Conservation (phyloP, 169 alveolate genomes). For the Perkinsus marinus region DNA sequence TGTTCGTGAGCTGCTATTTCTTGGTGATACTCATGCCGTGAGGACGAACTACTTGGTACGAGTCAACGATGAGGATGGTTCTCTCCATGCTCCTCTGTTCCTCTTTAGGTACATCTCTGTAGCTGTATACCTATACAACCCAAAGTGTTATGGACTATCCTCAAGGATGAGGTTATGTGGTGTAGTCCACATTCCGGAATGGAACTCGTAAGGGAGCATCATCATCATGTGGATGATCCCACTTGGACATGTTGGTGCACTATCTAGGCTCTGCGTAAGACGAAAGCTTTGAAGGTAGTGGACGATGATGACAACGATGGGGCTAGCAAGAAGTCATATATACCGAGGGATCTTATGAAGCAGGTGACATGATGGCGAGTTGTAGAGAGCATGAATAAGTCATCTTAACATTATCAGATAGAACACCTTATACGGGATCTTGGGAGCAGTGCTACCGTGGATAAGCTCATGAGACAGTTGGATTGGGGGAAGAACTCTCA, state of each 20-base stretch:
- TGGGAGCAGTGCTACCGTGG: neutral
- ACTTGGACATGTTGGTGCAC: too few relatives aligned
- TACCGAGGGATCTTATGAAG: neutral
- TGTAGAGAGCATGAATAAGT: too few relatives aligned
- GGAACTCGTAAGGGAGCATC: neutral
- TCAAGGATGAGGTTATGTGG: neutral
- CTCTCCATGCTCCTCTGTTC: neutral
- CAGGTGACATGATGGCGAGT: neutral
- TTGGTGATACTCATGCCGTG: neutral
- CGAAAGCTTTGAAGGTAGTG: neutral
- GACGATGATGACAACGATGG: neutral
- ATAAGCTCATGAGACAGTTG: neutral
- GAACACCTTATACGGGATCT: neutral
- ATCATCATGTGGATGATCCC: too few relatives aligned
- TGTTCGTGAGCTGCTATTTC: neutral
- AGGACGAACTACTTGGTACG: neutral
- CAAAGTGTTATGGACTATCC: neutral
- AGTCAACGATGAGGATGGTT: neutral
- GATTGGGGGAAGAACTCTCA: neutral
- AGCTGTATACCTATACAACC: neutral
- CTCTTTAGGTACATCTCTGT: neutral
- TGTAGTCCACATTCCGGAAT: neutral
- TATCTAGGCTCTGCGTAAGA: neutral
- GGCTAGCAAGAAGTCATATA: neutral
- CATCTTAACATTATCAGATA: neutral